Percentiles rank a stretch among this genome's conserved stretches.
phyloP scores from a whole-genome alignment of 495 filamentous ascomycete genomes.

The Hypoxylon subgilvum region DNA sequence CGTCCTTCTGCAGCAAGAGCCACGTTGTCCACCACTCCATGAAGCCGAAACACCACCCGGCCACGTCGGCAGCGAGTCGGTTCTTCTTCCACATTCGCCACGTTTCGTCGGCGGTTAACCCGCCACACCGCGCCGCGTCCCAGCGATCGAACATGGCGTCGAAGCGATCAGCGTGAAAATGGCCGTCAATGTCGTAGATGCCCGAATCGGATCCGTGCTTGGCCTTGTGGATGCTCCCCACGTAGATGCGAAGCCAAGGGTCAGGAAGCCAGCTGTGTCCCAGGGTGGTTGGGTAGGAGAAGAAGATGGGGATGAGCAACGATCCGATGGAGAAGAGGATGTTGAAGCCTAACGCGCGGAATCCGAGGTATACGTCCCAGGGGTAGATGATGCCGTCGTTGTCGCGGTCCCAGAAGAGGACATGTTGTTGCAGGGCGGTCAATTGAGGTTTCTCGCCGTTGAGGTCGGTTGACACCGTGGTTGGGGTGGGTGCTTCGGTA shows the following conservation, averaged over 20 bases:
- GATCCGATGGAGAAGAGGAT: slow-evolving; percentile 48
- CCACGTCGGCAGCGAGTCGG: slow-evolving; percentile 25
- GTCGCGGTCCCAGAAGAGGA: slow-evolving; percentile 58
- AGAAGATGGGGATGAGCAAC: slow-evolving; percentile 37
- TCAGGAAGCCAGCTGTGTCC: slow-evolving; percentile 23
- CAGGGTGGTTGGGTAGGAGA: slow-evolving; percentile 27
- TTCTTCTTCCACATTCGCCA: slow-evolving; percentile 8
- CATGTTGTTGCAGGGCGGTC: slow-evolving; percentile 55
- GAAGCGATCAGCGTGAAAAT: slow-evolving; percentile 15
- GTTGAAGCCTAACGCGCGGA: slow-evolving; percentile 55
- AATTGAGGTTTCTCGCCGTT: slow-evolving; percentile 11
- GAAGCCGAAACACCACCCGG: slow-evolving; percentile 38
- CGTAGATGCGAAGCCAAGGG: slow-evolving; percentile 25
- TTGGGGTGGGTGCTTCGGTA: too few species aligned
- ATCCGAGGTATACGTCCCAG: slow-evolving; percentile 54
- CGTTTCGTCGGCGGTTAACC: slow-evolving; percentile 8
- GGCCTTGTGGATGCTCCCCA: slow-evolving; percentile 26
- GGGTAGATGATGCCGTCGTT: slow-evolving; percentile 57
- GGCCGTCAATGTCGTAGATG: slow-evolving; percentile 23
- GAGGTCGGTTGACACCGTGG: too few species aligned
- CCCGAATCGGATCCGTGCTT: slow-evolving; percentile 30
- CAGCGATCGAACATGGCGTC: slow-evolving; percentile 23
- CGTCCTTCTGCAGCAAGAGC: slow-evolving; percentile 55
- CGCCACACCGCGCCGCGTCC: slow-evolving; percentile 5
- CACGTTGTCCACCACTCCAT: slow-evolving; percentile 57